Conservation (phyloP, 176 grass and related monocot species). For the Puya raimondii region DNA sequence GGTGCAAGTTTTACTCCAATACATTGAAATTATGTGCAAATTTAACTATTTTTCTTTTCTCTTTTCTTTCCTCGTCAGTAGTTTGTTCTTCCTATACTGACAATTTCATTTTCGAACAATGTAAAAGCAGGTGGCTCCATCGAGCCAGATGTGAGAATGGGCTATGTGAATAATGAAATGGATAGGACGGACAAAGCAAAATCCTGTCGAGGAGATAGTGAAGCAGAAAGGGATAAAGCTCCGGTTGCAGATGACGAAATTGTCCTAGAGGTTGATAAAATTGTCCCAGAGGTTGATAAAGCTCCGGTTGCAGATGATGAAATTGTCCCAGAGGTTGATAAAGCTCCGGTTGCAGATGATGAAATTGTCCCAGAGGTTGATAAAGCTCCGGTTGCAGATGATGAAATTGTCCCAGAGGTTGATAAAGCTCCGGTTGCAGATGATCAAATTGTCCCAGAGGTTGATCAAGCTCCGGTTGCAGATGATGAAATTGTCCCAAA, state of each 20-base stretch:
- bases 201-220: background rate
- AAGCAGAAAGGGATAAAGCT: background rate
- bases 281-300: no score
- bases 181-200: background rate
- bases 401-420: no score
- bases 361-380: slow-evolving; percentile 24
- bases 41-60: no score
- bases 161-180: background rate
- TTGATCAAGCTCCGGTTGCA: background rate
- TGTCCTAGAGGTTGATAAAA: no score
- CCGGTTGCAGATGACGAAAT: no score
- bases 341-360: slow-evolving; percentile 6
- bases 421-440: no score
- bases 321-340: no score
- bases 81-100: background rate
- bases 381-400: background rate
- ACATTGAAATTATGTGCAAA: background rate
- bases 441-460: no score
- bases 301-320: no score
- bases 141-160: background rate
- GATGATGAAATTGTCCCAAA: slow-evolving; percentile 18
- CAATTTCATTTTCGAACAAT: background rate
- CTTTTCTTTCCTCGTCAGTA: no score
- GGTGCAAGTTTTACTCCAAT: no score
- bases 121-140: background rate